Evolutionary conservation across 2,329 filamentous ascomycete species (phyloP).

Genomic region (Fusarium oligoseptatum): DNA sequence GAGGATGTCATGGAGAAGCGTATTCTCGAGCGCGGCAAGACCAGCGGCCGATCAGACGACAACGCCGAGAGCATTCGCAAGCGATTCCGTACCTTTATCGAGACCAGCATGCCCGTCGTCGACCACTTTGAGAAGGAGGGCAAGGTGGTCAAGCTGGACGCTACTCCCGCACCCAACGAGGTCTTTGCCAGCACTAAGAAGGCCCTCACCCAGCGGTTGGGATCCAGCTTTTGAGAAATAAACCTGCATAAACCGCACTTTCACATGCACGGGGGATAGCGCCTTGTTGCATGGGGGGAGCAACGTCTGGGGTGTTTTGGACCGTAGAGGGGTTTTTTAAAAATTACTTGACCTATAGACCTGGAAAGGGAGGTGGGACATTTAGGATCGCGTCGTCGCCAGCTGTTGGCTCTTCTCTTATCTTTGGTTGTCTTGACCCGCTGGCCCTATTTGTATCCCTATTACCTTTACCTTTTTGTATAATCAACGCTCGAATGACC

Average conservation of each 20-base stretch:
- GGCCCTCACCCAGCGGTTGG: conserved; percentile 64
- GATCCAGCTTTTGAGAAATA: conserved; percentile 49
- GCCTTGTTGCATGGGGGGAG: conserved; percentile 22
- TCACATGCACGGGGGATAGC: conserved; percentile 26
- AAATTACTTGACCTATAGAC: conserved; percentile 32
- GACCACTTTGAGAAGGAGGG: conserved; percentile 82
- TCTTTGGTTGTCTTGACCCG: conserved; percentile 6
- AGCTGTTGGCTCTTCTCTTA: background rate
- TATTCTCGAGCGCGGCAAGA: conserved; percentile 90
- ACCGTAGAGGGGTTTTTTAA: conserved; percentile 19
- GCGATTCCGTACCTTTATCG: conserved; percentile 92
- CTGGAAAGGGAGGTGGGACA: background rate
- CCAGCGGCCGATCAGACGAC: conserved; percentile 90
- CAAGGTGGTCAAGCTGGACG: conserved; percentile 84
- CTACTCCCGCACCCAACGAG: conserved; percentile 74
- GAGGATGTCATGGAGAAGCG: conserved; percentile 89
- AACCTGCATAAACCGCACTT: conserved; percentile 15
- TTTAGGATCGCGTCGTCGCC: conserved; percentile 9
- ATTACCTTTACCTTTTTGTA: conserved; percentile 2
- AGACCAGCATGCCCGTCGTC: conserved; percentile 98
- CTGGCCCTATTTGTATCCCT: conserved; percentile 3
- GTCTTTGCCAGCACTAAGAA: conserved; percentile 68
- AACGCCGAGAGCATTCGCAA: conserved; percentile 97
- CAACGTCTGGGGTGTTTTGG: conserved; percentile 22
- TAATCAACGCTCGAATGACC: conserved; percentile 4